A percentile compares a stretch with the other conserved stretches of the same genome.
These are phyloP conservation scores for Boletus semigastroideus DNA, from an alignment of 1,284 basidiomycete species.

Conservation along the genomic window DNA sequence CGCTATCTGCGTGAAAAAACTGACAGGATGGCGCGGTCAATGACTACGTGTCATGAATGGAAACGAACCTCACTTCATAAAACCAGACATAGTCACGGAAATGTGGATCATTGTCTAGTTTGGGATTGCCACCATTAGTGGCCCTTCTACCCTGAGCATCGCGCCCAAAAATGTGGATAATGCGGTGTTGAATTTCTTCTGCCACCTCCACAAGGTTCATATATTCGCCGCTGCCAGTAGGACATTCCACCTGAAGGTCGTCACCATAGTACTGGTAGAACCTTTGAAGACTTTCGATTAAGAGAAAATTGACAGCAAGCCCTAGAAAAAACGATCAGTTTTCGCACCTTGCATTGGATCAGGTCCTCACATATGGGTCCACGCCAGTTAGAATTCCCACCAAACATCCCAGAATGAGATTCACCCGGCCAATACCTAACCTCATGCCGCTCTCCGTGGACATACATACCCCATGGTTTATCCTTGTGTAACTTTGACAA, in stretches of 20 bases:
- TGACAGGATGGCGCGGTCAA: constrained; percentile 32
- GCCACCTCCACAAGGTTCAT: constrained; percentile 94
- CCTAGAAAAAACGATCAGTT: constrained; percentile 37
- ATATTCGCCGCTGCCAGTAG: constrained; percentile 91
- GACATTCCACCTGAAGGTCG: constrained; percentile 89
- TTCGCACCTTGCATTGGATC: neutral
- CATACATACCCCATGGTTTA: constrained; percentile 92
- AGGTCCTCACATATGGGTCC: constrained; percentile 70
- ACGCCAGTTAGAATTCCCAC: constrained; percentile 97
- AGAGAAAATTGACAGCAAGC: constrained; percentile 93
- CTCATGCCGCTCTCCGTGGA: constrained; percentile 88
- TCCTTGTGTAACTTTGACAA: constrained; percentile 89
- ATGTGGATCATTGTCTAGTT: constrained; percentile 90
- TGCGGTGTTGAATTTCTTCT: constrained; percentile 95
- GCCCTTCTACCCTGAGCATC: constrained; percentile 86
- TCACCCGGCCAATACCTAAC: constrained; percentile 99
- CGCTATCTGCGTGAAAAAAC: constrained; percentile 96
- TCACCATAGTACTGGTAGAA: constrained; percentile 98
- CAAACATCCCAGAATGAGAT: constrained; percentile 96
- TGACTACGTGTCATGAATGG: neutral
- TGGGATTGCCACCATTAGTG: constrained; percentile 87
- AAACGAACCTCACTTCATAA: constrained; percentile 64
- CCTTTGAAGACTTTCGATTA: constrained; percentile 91
- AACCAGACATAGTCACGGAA: constrained; percentile 97
- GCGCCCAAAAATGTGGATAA: constrained; percentile 95